Evolutionary conservation across 352 stramenopile genomes (phyloP), one percentile per base, ranked within the genome.

Genomic region (Phytophthora fragariaefolia): DNA sequence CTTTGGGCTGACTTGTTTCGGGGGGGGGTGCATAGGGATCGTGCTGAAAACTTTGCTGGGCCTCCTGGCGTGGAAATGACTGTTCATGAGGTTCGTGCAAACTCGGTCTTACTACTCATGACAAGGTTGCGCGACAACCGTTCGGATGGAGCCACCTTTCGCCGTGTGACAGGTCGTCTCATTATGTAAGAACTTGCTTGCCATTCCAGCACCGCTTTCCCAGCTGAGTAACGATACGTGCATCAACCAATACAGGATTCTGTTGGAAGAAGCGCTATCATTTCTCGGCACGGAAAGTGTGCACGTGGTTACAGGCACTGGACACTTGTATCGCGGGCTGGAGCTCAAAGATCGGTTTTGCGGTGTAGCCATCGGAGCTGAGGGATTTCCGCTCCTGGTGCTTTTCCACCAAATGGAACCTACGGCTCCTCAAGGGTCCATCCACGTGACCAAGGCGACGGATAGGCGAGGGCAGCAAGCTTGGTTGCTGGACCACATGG

Each of bases 341-440:
- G 56, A 69, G 43, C 60, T 65, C 5, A 58, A 48, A 3, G 40
- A 73, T 1, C 42, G 43, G 13, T 56, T 83, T 36, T 89, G 77
- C 42, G 78, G 79, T 0, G 54, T 90, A 7, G 58, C 69, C 24
- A 65, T 90, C 4, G 73, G 77, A 8, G 57, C 77, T 0, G 64
- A 77, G n/a, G 79, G 77, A 0, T 66, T 75, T 3, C 71, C 79
- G n/a, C 76, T 91, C 34, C 69, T 87, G 18, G 63, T 78, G 23
- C 28, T 83, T 3, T 88, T 85, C 40, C 66, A 73, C 4, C 76
- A 85, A 70, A 83, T 87, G 71, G 78, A 89, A 15, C 78, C 78
- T 0, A 54, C 71, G 9, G 73, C 70, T 0, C 43, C 59, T 12
- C 59, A 74, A 49, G 77, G 81, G 20, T 85, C 58, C 18, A 77